These are phyloP conservation scores for Amylostereum chailletii DNA, from an alignment of 1,284 basidiomycete genomes.

Conservation along the genomic window DNA sequence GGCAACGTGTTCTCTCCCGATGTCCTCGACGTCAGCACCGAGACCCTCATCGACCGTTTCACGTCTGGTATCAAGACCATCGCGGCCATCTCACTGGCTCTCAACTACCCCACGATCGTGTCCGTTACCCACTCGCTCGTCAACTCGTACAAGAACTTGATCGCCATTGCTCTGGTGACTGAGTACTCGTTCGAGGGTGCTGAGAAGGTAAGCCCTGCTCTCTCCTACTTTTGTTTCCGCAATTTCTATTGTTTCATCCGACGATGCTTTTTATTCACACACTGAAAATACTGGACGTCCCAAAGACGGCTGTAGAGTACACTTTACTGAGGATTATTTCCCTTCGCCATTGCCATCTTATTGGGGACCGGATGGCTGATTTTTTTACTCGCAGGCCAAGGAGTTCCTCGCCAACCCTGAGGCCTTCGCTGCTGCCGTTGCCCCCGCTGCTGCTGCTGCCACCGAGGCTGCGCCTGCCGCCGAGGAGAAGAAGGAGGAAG, in stretches of 20 bases:
- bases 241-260: too few relatives aligned
- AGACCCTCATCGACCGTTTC: slow-evolving; percentile 88
- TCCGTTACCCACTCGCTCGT: slow-evolving; percentile 93
- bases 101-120: slow-evolving; percentile 94
- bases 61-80: slow-evolving; percentile 90
- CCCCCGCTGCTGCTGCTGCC: slow-evolving; percentile 34
- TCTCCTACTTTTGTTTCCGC: too few relatives aligned
- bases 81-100: slow-evolving; percentile 90
- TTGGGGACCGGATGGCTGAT: not conserved
- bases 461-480: slow-evolving; percentile 42
- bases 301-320: slow-evolving; percentile 34
- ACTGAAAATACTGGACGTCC: slow-evolving; percentile 79
- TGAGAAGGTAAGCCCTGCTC: slow-evolving; percentile 64
- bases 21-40: slow-evolving; percentile 94
- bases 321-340: slow-evolving; percentile 1
- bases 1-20: slow-evolving; percentile 86
- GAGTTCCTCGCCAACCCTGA: slow-evolving; percentile 96
- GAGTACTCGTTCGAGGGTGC: slow-evolving; percentile 94
- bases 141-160: slow-evolving; percentile 98
- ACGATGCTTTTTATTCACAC: slow-evolving; percentile 44
- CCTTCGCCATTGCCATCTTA: slow-evolving; percentile 3
- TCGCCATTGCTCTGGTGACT: slow-evolving; percentile 86
- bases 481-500: slow-evolving; percentile 64
- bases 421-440: slow-evolving; percentile 26
- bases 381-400: slow-evolving; percentile 59